Evolutionary conservation across 805 yeast species (phyloP).

Genomic region (Cyberlindnera euphorbiiphila): DNA sequence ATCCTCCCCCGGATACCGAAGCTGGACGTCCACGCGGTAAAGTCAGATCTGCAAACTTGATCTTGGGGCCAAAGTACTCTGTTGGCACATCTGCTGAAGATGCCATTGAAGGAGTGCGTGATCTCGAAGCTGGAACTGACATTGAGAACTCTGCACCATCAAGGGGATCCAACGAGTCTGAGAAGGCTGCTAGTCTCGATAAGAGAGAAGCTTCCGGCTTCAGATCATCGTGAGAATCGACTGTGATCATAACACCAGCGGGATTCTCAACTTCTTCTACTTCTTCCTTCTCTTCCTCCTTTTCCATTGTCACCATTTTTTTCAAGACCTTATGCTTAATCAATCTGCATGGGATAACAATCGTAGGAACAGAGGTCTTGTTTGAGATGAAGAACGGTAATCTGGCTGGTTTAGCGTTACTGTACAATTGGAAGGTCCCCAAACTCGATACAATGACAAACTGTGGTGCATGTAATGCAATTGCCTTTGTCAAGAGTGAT

Average conservation of each 20-base stretch:
- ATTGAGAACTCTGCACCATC: neutral
- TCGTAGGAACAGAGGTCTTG: slow-evolving; percentile 20
- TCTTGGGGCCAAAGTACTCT: slow-evolving; percentile 17
- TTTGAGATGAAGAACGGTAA: slow-evolving; percentile 20
- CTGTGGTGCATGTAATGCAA: slow-evolving; percentile 22
- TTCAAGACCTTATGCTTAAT: slow-evolving; percentile 4
- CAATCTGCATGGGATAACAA: slow-evolving; percentile 21
- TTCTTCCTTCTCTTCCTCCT: neutral
- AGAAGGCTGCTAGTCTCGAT: neutral
- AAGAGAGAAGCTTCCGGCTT: neutral
- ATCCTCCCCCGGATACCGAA: slow-evolving; percentile 4
- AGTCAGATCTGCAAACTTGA: slow-evolving; percentile 19
- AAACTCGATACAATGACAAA: slow-evolving; percentile 19
- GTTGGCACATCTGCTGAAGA: slow-evolving; percentile 7
- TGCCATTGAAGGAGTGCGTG: slow-evolving; percentile 6
- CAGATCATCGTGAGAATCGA: neutral
- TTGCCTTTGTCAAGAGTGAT: slow-evolving; percentile 16
- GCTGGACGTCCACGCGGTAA: neutral
- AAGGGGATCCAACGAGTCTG: slow-evolving; percentile 8
- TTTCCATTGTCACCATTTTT: neutral
- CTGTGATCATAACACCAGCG: neutral
- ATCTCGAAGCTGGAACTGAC: slow-evolving; percentile 2
- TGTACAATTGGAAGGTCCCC: slow-evolving; percentile 10
- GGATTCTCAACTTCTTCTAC: neutral
- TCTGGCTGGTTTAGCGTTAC: slow-evolving; percentile 10